These are phyloP conservation scores for Glycine tomentella DNA, from an alignment of 306 rosid species.

Conservation along the genomic window DNA sequence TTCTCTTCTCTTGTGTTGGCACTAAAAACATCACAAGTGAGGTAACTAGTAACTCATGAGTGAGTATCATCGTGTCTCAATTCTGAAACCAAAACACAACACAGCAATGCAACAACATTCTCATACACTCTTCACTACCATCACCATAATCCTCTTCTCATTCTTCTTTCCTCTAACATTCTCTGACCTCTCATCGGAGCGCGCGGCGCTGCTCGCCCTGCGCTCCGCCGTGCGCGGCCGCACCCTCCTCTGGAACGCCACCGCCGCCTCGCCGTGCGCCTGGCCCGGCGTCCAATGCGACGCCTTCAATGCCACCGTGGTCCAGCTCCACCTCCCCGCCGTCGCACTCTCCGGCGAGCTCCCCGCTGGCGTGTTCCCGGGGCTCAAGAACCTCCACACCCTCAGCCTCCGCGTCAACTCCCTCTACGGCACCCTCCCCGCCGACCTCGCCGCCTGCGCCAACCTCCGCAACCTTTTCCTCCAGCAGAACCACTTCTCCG, in stretches of 20 bases:
- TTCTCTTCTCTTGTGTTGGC: no score
- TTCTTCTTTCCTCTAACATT: conserved; percentile 28
- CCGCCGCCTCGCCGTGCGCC: conserved; percentile 49
- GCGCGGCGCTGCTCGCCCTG: conserved; percentile 59
- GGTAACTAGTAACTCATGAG: no score
- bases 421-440: conserved; percentile 57
- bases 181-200: conserved; percentile 57
- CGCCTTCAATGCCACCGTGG: conserved; percentile 42
- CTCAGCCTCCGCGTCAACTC: conserved; percentile 66
- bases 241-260: conserved; percentile 50
- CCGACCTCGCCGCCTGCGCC: conserved; percentile 56
- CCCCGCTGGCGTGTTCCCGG: conserved; percentile 59
- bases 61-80: background rate
- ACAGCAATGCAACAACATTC: conserved; percentile 20
- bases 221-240: conserved; percentile 62
- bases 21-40: no score
- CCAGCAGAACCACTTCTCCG: conserved; percentile 59
- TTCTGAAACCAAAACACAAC: background rate
- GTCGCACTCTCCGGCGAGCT: conserved; percentile 63
- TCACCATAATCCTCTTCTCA: background rate
- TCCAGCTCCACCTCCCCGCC: conserved; percentile 64
- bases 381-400: conserved; percentile 58
- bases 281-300: conserved; percentile 66
- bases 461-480: conserved; percentile 67
- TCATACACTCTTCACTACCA: background rate